Percentiles rank a stretch among this genome's conserved stretches.
These are phyloP conservation scores for Letharia lupina DNA, from an alignment of 495 filamentous ascomycete genomes.

Conservation along the genomic window DNA sequence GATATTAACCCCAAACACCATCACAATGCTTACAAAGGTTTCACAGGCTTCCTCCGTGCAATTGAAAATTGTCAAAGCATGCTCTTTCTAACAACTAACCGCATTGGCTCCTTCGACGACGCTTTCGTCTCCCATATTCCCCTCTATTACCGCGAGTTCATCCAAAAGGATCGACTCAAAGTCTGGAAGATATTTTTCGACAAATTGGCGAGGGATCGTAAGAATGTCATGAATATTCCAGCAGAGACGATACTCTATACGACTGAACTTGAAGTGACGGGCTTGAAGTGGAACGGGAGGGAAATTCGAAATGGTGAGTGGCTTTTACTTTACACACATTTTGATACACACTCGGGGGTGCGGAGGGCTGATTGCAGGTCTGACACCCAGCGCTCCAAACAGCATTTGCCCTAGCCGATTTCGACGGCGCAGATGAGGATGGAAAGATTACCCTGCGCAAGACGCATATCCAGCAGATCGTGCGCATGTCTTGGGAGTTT, in stretches of 20 bases:
- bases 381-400: slow-evolving; percentile 24
- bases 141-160: slow-evolving; percentile 19
- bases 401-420: slow-evolving; percentile 25
- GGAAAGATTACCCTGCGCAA: slow-evolving; percentile 21
- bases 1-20: not conserved
- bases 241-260: not conserved
- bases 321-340: not conserved
- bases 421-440: slow-evolving; percentile 20
- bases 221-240: slow-evolving; percentile 9
- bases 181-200: slow-evolving; percentile 26
- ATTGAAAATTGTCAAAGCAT: slow-evolving; percentile 35
- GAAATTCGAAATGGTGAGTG: slow-evolving; percentile 27
- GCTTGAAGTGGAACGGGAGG: slow-evolving; percentile 13
- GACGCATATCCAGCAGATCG: slow-evolving; percentile 16
- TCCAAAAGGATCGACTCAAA: slow-evolving; percentile 4
- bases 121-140: slow-evolving; percentile 35
- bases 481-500: slow-evolving; percentile 25
- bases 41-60: slow-evolving; percentile 45
- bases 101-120: slow-evolving; percentile 35
- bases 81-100: slow-evolving; percentile 35
- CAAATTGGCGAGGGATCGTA: slow-evolving; percentile 22
- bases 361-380: not conserved
- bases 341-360: not conserved
- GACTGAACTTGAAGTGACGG: slow-evolving; percentile 1
- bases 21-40: not conserved